Percentiles rank a stretch among this genome's conserved stretches.
Evolutionary conservation across 1,284 basidiomycete genomes (phyloP).

Genomic region (Marasmius oreades): DNA sequence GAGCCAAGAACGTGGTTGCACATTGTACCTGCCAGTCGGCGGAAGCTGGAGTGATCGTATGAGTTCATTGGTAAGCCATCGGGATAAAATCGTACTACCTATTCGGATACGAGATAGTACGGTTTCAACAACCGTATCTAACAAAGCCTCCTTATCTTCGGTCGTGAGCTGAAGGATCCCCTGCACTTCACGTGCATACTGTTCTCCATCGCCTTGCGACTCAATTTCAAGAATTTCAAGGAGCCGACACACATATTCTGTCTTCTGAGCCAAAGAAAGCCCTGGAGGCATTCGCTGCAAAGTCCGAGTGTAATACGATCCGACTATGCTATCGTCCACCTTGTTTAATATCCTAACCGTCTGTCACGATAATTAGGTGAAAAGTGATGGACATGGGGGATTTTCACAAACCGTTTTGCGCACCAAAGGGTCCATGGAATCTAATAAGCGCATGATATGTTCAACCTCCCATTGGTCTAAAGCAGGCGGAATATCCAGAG

Average conservation of each 20-base stretch:
- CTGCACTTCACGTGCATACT: constrained; percentile 51
- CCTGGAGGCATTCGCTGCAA: constrained; percentile 35
- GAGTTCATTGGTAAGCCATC: neutral
- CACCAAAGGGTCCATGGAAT: constrained; percentile 55
- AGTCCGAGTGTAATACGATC: constrained; percentile 48
- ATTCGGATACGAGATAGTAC: constrained; percentile 45
- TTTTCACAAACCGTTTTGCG: constrained; percentile 38
- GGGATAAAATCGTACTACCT: constrained; percentile 32
- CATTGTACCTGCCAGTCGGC: constrained; percentile 44
- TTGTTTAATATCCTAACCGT: constrained; percentile 50
- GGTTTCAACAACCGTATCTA: constrained; percentile 53
- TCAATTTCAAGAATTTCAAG: constrained; percentile 56
- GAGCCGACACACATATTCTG: constrained; percentile 39
- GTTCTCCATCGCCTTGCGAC: constrained; percentile 48
- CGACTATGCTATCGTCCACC: constrained; percentile 55
- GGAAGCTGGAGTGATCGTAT: constrained; percentile 30
- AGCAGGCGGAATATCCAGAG: constrained; percentile 41
- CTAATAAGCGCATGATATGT: constrained; percentile 59
- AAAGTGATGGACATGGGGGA: constrained; percentile 1
- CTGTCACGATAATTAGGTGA: constrained; percentile 28
- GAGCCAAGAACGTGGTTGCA: constrained; percentile 46
- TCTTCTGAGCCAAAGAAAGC: constrained; percentile 30
- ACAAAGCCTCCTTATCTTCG: constrained; percentile 34
- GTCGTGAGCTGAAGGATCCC: constrained; percentile 37
- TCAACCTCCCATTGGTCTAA: constrained; percentile 70